Percentiles rank a stretch among this genome's conserved stretches.
Conservation (phyloP, 768 basidiomycete species). For the Holtermanniella nyarrowii region DNA sequence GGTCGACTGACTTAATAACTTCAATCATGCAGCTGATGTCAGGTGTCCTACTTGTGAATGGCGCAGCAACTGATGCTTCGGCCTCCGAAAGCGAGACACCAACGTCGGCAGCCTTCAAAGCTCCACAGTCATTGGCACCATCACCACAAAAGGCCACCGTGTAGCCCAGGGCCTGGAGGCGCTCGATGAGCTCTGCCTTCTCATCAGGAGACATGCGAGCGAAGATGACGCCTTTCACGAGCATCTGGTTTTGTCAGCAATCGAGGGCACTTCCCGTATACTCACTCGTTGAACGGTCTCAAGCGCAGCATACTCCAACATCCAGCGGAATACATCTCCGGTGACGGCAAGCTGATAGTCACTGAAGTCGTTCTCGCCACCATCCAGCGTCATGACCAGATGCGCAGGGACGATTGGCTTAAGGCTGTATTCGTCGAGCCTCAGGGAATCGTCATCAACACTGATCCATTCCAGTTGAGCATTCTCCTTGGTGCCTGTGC, state of each 20-base stretch:
- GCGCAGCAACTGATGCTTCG: conserved; percentile 95
- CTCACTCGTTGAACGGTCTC: conserved; percentile 88
- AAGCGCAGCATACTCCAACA: conserved; percentile 84
- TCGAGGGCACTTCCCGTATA: conserved; percentile 1
- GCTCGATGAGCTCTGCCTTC: conserved; percentile 95
- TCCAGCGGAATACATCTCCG: conserved; percentile 96
- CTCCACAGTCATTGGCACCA: conserved; percentile 97
- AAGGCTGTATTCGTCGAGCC: conserved; percentile 77
- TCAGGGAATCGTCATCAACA: conserved; percentile 76
- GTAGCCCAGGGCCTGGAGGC: conserved; percentile 84
- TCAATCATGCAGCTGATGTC: conserved; percentile 95
- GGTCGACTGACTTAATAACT: conserved; percentile 56
- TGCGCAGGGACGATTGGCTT: conserved; percentile 61
- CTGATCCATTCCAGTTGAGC: conserved; percentile 78
- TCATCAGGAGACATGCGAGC: conserved; percentile 99
- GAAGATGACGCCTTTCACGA: conserved; percentile 91
- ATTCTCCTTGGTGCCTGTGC: conserved; percentile 38
- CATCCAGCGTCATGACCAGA: conserved; percentile 52
- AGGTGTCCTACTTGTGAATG: conserved; percentile 85
- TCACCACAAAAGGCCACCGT: conserved; percentile 98
- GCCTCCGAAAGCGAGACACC: conserved; percentile 94
- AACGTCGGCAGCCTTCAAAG: conserved; percentile 95
- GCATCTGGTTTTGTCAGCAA: conserved; percentile 55
- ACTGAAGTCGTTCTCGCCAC: conserved; percentile 61
- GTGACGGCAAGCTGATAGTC: conserved; percentile 88